Conservation (phyloP, 768 basidiomycete genomes). For the Scleroderma bovista region DNA sequence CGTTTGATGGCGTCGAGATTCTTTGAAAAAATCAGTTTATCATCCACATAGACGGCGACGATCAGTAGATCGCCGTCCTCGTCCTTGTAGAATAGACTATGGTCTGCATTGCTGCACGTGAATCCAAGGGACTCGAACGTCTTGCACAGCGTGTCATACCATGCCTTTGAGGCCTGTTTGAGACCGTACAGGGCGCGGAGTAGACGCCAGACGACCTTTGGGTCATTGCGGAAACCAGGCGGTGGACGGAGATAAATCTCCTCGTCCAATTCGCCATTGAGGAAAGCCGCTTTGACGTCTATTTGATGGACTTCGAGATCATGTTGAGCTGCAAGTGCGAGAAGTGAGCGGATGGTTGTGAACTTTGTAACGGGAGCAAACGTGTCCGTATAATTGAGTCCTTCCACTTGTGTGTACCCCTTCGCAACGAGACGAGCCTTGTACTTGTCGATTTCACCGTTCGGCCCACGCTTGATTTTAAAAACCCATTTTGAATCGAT, state of each 20-base stretch:
- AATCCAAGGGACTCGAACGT: neutral
- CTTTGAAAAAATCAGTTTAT: slow-evolving; percentile 2
- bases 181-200: neutral
- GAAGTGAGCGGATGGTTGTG: slow-evolving; percentile 13
- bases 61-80: neutral
- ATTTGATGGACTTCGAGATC: neutral
- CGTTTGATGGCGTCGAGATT: neutral
- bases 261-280: neutral
- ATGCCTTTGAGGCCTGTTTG: slow-evolving; percentile 2
- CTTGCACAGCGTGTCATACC: neutral
- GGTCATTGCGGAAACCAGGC: neutral
- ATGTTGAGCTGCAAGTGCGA: slow-evolving; percentile 4
- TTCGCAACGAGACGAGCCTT: slow-evolving; percentile 38
- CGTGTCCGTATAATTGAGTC: slow-evolving; percentile 31
- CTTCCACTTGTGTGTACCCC: slow-evolving; percentile 26
- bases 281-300: no score
- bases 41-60: neutral
- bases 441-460: slow-evolving; percentile 26
- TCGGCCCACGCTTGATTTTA: neutral
- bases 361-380: slow-evolving; percentile 22
- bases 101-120: neutral
- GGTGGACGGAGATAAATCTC: neutral
- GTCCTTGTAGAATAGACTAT: slow-evolving; percentile 1
- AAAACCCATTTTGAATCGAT: neutral
- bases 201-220: neutral